Evolutionary conservation across 441 rosid species (phyloP).

Genomic region (Cnidoscolus chayamansa): DNA sequence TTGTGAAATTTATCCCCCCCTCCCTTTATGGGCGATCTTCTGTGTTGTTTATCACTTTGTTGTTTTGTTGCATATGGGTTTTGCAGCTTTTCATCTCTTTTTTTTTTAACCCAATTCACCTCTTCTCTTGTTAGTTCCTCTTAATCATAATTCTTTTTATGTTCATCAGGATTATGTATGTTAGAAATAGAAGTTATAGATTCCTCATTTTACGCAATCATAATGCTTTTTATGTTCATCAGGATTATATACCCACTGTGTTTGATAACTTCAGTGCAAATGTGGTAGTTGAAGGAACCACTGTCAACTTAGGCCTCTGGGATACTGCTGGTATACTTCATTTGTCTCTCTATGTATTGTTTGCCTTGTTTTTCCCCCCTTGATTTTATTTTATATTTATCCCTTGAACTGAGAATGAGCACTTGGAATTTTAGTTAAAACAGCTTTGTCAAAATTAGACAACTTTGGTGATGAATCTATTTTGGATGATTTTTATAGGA

Average conservation of each 20-base stretch:
- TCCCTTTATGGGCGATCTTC: constrained; percentile 9
- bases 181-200: too few species aligned
- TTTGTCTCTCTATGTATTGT: not conserved
- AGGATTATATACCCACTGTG: constrained; percentile 97
- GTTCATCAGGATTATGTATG: too few species aligned
- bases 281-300: constrained; percentile 82
- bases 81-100: constrained; percentile 29
- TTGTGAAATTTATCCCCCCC: constrained; percentile 8
- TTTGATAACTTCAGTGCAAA: constrained; percentile 99
- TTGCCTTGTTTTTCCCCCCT: not conserved
- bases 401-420: not conserved
- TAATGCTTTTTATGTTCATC: constrained; percentile 24
- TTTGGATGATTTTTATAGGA: constrained; percentile 41
- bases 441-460: constrained; percentile 4
- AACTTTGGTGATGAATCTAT: constrained; percentile 6
- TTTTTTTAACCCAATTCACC: too few species aligned
- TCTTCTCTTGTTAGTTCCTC: too few species aligned
- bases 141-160: not conserved
- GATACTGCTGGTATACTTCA: constrained; percentile 87
- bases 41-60: constrained; percentile 1
- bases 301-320: constrained; percentile 95
- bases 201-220: not conserved
- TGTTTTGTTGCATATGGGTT: constrained; percentile 36
- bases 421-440: not conserved
- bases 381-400: not conserved